Conservation (phyloP, 1,139 yeast species). For the Nakaseomyces sp. region DNA sequence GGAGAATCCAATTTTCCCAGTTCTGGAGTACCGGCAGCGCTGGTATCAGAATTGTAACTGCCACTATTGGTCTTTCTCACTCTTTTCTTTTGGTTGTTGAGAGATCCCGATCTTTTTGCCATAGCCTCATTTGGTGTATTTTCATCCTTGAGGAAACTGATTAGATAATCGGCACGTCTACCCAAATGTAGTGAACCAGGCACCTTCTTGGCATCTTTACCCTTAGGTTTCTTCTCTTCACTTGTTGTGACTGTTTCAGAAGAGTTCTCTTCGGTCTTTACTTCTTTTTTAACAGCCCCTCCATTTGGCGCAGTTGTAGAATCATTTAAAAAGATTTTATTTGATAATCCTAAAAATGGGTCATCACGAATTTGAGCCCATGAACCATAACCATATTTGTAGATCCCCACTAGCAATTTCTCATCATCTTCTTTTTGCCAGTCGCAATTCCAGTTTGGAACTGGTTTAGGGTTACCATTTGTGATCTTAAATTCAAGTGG, state of each 20-base stretch:
- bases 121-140: slow-evolving; percentile 11
- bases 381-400: slow-evolving; percentile 91
- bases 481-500: slow-evolving; percentile 48
- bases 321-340: slow-evolving; percentile 62
- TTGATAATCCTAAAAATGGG: slow-evolving; percentile 79
- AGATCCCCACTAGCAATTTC: slow-evolving; percentile 76
- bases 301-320: slow-evolving; percentile 6
- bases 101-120: slow-evolving; percentile 8
- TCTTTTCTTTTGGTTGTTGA: slow-evolving; percentile 14
- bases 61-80: slow-evolving; percentile 10
- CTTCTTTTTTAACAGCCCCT: slow-evolving; percentile 1
- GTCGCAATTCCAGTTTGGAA: slow-evolving; percentile 81
- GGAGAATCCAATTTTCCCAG: slow-evolving; percentile 1
- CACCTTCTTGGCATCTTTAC: slow-evolving; percentile 43
- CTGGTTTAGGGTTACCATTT: slow-evolving; percentile 61
- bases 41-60: neutral
- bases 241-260: neutral
- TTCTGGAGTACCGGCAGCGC: slow-evolving; percentile 1
- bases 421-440: slow-evolving; percentile 84
- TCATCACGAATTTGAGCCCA: slow-evolving; percentile 95
- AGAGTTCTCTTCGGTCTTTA: neutral
- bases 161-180: slow-evolving; percentile 84
- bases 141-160: slow-evolving; percentile 42
- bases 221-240: slow-evolving; percentile 21
- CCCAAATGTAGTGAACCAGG: slow-evolving; percentile 93